Evolutionary conservation across 257 asterid species (phyloP).

Genomic region (Penstemon davidsonii): DNA sequence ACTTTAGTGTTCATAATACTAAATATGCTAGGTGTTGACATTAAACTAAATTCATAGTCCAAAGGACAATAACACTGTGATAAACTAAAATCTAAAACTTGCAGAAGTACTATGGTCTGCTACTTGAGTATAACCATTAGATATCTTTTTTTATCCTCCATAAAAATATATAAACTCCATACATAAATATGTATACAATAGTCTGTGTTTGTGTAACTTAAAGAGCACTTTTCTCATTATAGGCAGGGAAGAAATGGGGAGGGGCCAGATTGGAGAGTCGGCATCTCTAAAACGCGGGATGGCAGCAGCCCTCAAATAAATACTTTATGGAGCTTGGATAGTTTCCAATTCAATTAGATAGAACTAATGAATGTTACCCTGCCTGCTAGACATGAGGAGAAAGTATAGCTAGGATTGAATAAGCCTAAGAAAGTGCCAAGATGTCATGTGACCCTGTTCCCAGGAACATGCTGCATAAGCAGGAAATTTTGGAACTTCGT

Average conservation of each 20-base stretch:
- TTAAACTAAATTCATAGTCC: no score
- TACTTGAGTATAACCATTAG: neutral
- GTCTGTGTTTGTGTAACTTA: no score
- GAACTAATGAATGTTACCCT: conserved; percentile 17
- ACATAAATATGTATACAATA: neutral
- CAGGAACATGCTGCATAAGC: conserved; percentile 13
- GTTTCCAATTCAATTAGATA: neutral
- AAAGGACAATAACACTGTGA: neutral
- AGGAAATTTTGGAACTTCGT: neutral
- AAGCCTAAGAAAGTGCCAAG: conserved; percentile 8
- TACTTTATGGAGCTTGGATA: neutral
- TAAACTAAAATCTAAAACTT: neutral
- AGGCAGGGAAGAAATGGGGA: conserved; percentile 7
- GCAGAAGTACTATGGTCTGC: neutral
- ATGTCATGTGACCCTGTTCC: neutral
- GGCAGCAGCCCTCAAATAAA: neutral
- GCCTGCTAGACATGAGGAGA: conserved; percentile 14
- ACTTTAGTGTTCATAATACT: no score
- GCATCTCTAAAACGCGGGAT: neutral
- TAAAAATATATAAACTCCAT: neutral
- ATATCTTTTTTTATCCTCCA: neutral
- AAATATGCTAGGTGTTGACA: no score
- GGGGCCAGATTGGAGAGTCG: conserved; percentile 1
- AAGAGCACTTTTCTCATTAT: neutral
- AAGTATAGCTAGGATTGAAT: neutral